A percentile compares a stretch with the other conserved stretches of the same genome.
Conservation (phyloP, 495 filamentous ascomycete genomes). For the Lasiosphaeriaceae sp. region DNA sequence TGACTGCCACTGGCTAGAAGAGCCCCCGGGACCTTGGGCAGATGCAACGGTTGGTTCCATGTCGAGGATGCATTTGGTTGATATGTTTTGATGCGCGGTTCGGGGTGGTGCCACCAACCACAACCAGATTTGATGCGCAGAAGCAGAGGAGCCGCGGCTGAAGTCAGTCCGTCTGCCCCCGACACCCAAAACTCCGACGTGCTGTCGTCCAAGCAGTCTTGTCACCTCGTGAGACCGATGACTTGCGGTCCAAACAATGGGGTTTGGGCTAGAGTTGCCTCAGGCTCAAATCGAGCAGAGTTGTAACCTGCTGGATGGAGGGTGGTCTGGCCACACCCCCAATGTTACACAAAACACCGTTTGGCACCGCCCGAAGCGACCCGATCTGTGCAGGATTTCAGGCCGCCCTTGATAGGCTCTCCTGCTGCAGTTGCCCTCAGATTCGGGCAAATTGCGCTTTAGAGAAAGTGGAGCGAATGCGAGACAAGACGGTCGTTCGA, state of each 20-base stretch:
- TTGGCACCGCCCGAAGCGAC: not conserved
- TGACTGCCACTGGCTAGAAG: too few species aligned
- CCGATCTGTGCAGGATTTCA: not conserved
- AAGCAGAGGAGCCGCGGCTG: conserved; percentile 2
- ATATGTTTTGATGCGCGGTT: not conserved
- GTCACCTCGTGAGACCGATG: not conserved
- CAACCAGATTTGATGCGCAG: not conserved
- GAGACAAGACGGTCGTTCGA: not conserved
- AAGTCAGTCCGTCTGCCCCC: not conserved
- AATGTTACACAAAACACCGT: not conserved
- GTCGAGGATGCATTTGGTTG: too few species aligned
- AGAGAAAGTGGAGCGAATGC: not conserved
- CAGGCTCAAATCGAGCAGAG: not conserved
- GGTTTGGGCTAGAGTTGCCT: not conserved
- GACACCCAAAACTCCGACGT: too few species aligned
- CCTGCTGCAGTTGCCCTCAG: not conserved
- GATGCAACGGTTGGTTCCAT: too few species aligned
- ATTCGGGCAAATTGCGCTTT: not conserved
- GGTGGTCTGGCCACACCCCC: not conserved
- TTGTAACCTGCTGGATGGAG: not conserved
- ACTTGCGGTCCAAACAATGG: not conserved
- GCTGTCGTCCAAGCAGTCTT: not conserved
- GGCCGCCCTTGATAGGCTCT: not conserved
- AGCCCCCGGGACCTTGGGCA: too few species aligned
- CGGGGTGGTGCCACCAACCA: not conserved